phyloP scores from a whole-genome alignment of 2,329 filamentous ascomycete genomes.

The Juglanconis juglandina region DNA sequence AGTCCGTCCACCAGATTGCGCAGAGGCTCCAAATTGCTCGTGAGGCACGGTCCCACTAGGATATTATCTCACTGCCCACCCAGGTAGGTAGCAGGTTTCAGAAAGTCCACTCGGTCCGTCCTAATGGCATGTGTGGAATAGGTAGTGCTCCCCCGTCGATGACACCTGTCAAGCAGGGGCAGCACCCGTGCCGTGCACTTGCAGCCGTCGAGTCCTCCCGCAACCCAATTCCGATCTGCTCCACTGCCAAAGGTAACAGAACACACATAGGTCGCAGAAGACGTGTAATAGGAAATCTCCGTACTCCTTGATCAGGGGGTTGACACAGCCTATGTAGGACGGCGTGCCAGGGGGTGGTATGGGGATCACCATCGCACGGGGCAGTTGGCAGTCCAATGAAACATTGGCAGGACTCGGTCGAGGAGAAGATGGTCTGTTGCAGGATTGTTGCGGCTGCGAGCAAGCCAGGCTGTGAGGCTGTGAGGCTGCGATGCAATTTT shows the following conservation, averaged over 20 bases:
- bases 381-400: too few species aligned
- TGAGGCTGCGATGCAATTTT: background rate
- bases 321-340: slow-evolving; percentile 1
- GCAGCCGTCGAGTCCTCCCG: background rate
- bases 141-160: background rate
- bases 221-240: background rate
- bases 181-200: background rate
- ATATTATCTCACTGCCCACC: too few species aligned
- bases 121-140: background rate
- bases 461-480: background rate
- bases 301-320: slow-evolving; percentile 3
- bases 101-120: too few species aligned
- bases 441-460: background rate
- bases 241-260: background rate
- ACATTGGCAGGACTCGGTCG: background rate
- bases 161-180: background rate
- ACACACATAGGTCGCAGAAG: background rate
- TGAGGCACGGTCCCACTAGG: too few species aligned
- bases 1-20: too few species aligned
- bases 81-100: too few species aligned
- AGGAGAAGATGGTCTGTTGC: background rate
- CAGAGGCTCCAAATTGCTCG: too few species aligned
- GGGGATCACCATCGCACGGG: background rate
- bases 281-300: background rate
- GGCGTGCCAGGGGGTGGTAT: background rate